phyloP scores from a whole-genome alignment of 352 stramenopile genomes.

The Phytophthora pisi region DNA sequence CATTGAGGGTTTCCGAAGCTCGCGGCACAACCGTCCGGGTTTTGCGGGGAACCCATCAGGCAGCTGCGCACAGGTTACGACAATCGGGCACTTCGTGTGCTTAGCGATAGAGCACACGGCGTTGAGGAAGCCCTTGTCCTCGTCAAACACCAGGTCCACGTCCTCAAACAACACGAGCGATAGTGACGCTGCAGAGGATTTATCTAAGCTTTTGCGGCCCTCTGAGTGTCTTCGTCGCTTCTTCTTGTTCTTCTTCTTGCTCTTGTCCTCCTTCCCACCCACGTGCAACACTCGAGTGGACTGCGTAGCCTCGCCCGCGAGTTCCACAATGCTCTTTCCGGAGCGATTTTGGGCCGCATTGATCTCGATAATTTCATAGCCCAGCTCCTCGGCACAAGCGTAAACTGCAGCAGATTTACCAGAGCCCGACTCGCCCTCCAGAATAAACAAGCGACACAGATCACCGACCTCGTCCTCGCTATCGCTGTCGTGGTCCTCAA shows the following conservation, averaged over 20 bases:
- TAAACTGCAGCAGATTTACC: conserved; percentile 86
- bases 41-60: conserved; percentile 65
- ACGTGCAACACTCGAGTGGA: conserved; percentile 77
- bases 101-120: conserved; percentile 80
- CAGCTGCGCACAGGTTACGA: conserved; percentile 68
- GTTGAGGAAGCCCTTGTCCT: conserved; percentile 80
- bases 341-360: conserved; percentile 80
- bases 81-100: conserved; percentile 80
- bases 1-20: conserved; percentile 48
- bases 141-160: conserved; percentile 80
- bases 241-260: conserved; percentile 58
- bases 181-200: conserved; percentile 47
- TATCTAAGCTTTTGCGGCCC: conserved; percentile 46
- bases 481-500: conserved; percentile 64
- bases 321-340: conserved; percentile 70
- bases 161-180: conserved; percentile 89
- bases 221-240: conserved; percentile 38
- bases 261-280: conserved; percentile 44
- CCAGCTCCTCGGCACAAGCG: conserved; percentile 78
- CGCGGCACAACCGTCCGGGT: conserved; percentile 48
- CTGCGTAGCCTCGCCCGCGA: conserved; percentile 85
- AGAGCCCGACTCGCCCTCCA: conserved; percentile 72
- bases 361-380: conserved; percentile 87
- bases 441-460: conserved; percentile 71
- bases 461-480: conserved; percentile 63